Evolutionary conservation across 2,329 filamentous ascomycete genomes (phyloP).

Genomic region (Pseudocercospora vitis): DNA sequence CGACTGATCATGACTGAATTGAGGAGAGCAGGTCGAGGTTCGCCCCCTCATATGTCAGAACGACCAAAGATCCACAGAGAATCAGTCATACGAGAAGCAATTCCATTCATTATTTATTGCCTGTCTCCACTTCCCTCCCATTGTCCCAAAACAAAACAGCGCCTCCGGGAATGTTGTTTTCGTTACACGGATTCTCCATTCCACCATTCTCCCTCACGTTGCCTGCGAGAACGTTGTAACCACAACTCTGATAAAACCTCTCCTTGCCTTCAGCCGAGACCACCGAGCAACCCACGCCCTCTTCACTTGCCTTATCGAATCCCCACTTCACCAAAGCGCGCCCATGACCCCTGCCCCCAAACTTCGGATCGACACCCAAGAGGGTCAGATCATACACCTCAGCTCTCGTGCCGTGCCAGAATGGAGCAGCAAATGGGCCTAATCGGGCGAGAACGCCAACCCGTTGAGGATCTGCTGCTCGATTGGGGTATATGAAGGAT

Average conservation of each 20-base stretch:
- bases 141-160: slow-evolving; percentile 32
- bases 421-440: slow-evolving; percentile 27
- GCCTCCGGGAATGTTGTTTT: slow-evolving; percentile 23
- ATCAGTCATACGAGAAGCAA: not conserved
- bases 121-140: slow-evolving; percentile 15
- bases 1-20: too few species aligned
- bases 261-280: slow-evolving; percentile 30
- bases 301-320: slow-evolving; percentile 36
- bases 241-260: slow-evolving; percentile 31
- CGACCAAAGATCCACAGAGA: not conserved
- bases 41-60: not conserved
- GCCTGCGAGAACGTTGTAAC: slow-evolving; percentile 28
- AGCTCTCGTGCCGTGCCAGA: slow-evolving; percentile 29
- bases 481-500: slow-evolving; percentile 27
- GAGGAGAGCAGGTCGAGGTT: too few species aligned
- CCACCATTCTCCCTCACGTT: slow-evolving; percentile 27
- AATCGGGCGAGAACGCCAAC: slow-evolving; percentile 17
- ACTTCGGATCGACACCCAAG: slow-evolving; percentile 29
- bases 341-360: slow-evolving; percentile 30
- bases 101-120: not conserved
- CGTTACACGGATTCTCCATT: slow-evolving; percentile 21
- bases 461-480: slow-evolving; percentile 26
- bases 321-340: slow-evolving; percentile 32
- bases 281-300: slow-evolving; percentile 54
- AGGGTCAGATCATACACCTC: slow-evolving; percentile 33